Evolutionary conservation across 139 green algal genomes (phyloP), one percentile per base, ranked within the genome.

Genomic region (Spirogloea muscicola): DNA sequence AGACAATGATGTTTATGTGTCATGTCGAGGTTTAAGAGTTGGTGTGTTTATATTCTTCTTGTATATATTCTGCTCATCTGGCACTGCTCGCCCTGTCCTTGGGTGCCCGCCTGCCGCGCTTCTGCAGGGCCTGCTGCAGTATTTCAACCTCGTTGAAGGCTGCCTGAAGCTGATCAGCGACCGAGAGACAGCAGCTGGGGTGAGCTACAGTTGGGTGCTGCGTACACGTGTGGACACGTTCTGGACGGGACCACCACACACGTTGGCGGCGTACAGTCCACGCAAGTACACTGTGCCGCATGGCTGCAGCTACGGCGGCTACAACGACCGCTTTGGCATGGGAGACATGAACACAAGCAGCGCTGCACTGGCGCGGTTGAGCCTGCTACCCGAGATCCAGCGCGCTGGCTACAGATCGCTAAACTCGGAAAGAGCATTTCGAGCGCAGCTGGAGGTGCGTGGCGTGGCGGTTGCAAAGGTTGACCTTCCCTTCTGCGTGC

Each of bases 121-220:
- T n/a, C n/a, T n/a, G 43, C 72, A 80, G 72, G 72, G 72, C 29
- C 72, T 79, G 18, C 41, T 80, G 41, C 72, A 78, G 18, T 77
- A 76, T 13, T 80, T 80, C 39, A 10, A 39, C 2, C 40, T 78
- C 0, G 72, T 80, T 25, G 72, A 80, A 51, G 38, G 38, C 29
- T 80, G 72, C 42, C 0, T 58, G 34, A 9, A 38, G 13, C 3
- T 70, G 31, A 80, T 80, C 0, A 0, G 31, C 29, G 18, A 21
- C 40, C 42, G 51, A 62, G 48, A 64, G 2, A 33, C 7, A 3
- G 9, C 36, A 2, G 40, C 68, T 27, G 18, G 27, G 21, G 13
- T 80, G 31, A 18, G 40, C 16, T 80, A 76, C 52, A n/a, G 21
- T 7, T 80, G 63, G 63, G 41, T 80, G 27, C 31, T 80, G 3